Conservation (phyloP, 306 rosid species). For the Dryas alaskensis region DNA sequence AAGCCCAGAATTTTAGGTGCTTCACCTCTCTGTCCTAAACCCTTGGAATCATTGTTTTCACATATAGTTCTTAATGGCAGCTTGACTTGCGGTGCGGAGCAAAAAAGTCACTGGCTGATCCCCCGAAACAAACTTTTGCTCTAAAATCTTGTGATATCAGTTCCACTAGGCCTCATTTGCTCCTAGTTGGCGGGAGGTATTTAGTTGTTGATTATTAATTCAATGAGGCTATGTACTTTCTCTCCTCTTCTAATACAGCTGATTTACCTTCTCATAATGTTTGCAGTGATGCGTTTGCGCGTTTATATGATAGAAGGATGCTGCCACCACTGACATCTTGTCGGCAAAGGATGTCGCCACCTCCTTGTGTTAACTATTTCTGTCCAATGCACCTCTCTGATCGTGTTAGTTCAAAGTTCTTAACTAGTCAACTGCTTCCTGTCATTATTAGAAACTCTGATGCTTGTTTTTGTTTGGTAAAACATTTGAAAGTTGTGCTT, state of each 20-base stretch:
- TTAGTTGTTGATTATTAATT: conserved; percentile 24
- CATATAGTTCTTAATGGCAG: conserved; percentile 51
- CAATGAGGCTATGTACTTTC: conserved; percentile 8
- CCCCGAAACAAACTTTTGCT: conserved; percentile 79
- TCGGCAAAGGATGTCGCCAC: conserved; percentile 69
- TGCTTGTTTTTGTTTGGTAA: not conserved
- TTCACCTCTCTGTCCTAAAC: conserved; percentile 13
- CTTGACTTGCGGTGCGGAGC: conserved; percentile 95
- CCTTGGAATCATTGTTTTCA: conserved; percentile 33
- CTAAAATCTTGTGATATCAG: conserved; percentile 93
- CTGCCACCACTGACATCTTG: conserved; percentile 76
- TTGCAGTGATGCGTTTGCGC: conserved; percentile 95
- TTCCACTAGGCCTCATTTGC: conserved; percentile 86
- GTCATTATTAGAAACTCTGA: not conserved
- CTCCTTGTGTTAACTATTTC: conserved; percentile 91
- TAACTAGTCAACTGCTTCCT: conserved; percentile 13
- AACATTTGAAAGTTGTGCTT: not conserved
- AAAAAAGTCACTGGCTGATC: conserved; percentile 85
- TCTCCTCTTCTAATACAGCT: conserved; percentile 20
- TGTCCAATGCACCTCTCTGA: conserved; percentile 99
- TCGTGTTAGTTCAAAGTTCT: conserved; percentile 54
- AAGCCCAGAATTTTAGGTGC: conserved; percentile 15
- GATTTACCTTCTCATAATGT: conserved; percentile 28
- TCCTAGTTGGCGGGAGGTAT: conserved; percentile 98
- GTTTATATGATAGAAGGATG: conserved; percentile 97